Conservation (phyloP, 306 rosid species). For the Lathyrus sativus region DNA sequence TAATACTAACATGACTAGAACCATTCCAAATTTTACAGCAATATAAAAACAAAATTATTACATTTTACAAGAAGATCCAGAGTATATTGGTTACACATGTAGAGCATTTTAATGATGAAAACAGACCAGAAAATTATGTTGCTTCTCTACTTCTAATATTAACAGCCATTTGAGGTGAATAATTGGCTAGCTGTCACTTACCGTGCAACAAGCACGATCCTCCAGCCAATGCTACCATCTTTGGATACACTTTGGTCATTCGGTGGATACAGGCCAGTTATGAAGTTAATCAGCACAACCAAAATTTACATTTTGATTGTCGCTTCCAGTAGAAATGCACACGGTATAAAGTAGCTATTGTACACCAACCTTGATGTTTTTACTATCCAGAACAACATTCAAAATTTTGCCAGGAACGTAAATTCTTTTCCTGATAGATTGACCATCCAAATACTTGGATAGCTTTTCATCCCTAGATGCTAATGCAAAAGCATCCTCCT, state of each 20-base stretch:
- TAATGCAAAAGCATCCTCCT: conserved; percentile 72
- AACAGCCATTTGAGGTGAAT: not conserved
- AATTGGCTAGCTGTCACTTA: conserved; percentile 13
- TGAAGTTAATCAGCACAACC: conserved; percentile 29
- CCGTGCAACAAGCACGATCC: conserved; percentile 8
- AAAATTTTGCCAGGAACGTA: conserved; percentile 87
- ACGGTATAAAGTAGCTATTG: conserved; percentile 33
- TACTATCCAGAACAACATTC: conserved; percentile 79
- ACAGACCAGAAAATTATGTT: not conserved
- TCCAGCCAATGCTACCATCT: conserved; percentile 11
- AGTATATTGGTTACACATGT: conserved; percentile 1
- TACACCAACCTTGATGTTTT: conserved; percentile 57
- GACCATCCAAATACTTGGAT: conserved; percentile 70
- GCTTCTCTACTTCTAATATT: not conserved
- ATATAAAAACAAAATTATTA: not conserved
- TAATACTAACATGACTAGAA: not conserved
- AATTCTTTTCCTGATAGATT: conserved; percentile 66
- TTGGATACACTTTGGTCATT: conserved; percentile 4
- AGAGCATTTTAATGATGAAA: conserved; percentile 4
- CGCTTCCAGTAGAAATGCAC: conserved; percentile 25
- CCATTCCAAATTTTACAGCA: not conserved
- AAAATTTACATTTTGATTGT: conserved; percentile 25
- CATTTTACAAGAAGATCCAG: conserved; percentile 1
- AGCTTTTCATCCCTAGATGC: conserved; percentile 78
- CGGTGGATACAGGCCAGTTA: conserved; percentile 13